Evolutionary conservation across 352 stramenopile species (phyloP).

Genomic region (Globisporangium yorkense): DNA sequence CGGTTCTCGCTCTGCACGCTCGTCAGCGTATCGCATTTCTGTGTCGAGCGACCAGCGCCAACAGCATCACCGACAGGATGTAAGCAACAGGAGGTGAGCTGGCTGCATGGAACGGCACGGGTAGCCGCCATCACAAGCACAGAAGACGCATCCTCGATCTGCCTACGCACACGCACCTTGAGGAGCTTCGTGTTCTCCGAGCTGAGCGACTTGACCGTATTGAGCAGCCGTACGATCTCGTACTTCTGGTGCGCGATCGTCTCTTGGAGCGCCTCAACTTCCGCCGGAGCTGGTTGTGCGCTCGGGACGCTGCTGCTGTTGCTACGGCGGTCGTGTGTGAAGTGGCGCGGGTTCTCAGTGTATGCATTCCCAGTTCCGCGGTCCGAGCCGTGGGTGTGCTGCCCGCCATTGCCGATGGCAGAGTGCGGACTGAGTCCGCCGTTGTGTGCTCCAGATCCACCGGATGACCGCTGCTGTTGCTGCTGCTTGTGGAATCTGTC

Average conservation of each 20-base stretch:
- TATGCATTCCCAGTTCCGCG: not conserved
- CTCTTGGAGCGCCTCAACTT: conserved; percentile 46
- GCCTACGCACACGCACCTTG: conserved; percentile 39
- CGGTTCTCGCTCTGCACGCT: conserved; percentile 73
- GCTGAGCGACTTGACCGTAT: conserved; percentile 82
- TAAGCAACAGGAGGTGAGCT: conserved; percentile 1
- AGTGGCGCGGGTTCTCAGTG: not conserved
- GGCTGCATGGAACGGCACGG: not conserved
- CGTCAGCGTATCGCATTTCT: conserved; percentile 76
- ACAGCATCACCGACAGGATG: not conserved
- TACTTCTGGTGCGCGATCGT: conserved; percentile 67
- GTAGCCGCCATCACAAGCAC: not conserved
- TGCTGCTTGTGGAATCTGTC: conserved; percentile 19
- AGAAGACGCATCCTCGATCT: not conserved
- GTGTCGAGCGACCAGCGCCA: not conserved
- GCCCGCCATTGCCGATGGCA: not conserved
- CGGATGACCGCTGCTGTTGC: conserved; percentile 5
- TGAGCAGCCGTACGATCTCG: conserved; percentile 76
- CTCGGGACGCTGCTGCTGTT: not conserved
- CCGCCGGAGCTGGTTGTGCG: conserved; percentile 6
- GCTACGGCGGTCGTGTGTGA: not conserved
- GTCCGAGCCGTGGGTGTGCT: not conserved
- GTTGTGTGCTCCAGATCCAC: not conserved
- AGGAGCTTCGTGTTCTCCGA: conserved; percentile 79
- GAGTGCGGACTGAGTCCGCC: not conserved